Evolutionary conservation across 2,329 filamentous ascomycete species (phyloP), one percentile per base, ranked within the genome.

Genomic region (Amesomyces nigricolor): DNA sequence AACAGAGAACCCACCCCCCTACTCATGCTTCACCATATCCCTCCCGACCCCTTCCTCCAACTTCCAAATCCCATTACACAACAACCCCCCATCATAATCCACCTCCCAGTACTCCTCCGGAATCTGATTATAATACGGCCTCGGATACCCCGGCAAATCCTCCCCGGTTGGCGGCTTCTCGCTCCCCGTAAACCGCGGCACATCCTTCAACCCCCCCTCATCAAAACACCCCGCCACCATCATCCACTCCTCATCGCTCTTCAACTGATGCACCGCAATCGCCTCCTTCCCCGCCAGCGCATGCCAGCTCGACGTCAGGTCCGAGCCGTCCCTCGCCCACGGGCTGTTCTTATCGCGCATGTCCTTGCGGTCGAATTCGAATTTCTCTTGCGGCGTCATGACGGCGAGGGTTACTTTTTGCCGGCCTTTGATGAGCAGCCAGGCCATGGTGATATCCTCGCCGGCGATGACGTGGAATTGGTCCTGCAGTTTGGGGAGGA

Each of bases 381-480:
- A 51, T 22, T 51, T 51, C 7, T 51, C 49, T 13, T 22, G 22
- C 16, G 44, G 29, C 9, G 10, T 45, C 11, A 51, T 8, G 10
- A 44, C 10, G 3, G 29, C 49, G 35, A 51, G 7, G 29, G 49
- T 51, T n/a, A 51, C 40, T 16, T 51, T 51, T 26, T 51, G 40
- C 30, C 35, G 17, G 3, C 39, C 49, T n/a, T 51, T 51, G 29
- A 51, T 44, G 16, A 51, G 29, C 30, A 51, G 40, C 49, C 49
- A 51, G 40, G 49, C 49, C 49, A 51, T 45, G 49, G 49, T 51
- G 11, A 51, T 19, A 29, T 51, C 49, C 30, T 51, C 49, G 40
- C 49, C 49, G 8, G 49, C 49, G 13, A 45, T 44, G 40, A 51
- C 11, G 30, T 51, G 39, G 44, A 32, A 32, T 19, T 47, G 30